Evolutionary conservation across 306 rosid genomes (phyloP).

Genomic region (Gillenia trifoliata): DNA sequence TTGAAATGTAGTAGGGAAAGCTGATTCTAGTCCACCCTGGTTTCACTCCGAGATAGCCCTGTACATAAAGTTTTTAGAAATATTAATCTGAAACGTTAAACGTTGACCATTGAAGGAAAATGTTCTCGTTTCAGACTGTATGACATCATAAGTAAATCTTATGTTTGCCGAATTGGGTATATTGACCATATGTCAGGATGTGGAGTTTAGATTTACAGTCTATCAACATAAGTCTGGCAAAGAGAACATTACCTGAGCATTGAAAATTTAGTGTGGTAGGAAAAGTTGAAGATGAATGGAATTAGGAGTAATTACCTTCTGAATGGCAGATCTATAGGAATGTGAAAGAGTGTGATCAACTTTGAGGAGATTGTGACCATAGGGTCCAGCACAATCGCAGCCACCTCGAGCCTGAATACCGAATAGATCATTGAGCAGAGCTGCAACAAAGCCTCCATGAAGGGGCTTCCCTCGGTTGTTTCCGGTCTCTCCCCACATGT

Average conservation of each 20-base stretch:
- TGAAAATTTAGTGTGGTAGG: neutral
- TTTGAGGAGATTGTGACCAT: slow-evolving; percentile 64
- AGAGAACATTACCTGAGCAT: neutral
- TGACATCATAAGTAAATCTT: neutral
- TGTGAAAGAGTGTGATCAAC: slow-evolving; percentile 44
- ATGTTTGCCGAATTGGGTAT: neutral
- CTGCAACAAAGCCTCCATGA: slow-evolving; percentile 72
- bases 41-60: slow-evolving; percentile 74
- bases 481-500: slow-evolving; percentile 53
- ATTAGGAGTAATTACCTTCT: slow-evolving; percentile 33
- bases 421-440: slow-evolving; percentile 68
- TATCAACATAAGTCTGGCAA: neutral
- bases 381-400: slow-evolving; percentile 92
- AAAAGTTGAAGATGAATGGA: neutral
- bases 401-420: slow-evolving; percentile 92
- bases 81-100: neutral
- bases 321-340: slow-evolving; percentile 55
- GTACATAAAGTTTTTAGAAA: neutral
- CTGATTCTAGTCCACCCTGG: slow-evolving; percentile 93
- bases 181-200: neutral
- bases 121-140: neutral
- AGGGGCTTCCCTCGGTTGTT: slow-evolving; percentile 52
- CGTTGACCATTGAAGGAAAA: neutral
- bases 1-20: slow-evolving; percentile 75
- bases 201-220: neutral